Evolutionary conservation across 2,329 filamentous ascomycete genomes (phyloP).

Genomic region (Aspergillus sp.): DNA sequence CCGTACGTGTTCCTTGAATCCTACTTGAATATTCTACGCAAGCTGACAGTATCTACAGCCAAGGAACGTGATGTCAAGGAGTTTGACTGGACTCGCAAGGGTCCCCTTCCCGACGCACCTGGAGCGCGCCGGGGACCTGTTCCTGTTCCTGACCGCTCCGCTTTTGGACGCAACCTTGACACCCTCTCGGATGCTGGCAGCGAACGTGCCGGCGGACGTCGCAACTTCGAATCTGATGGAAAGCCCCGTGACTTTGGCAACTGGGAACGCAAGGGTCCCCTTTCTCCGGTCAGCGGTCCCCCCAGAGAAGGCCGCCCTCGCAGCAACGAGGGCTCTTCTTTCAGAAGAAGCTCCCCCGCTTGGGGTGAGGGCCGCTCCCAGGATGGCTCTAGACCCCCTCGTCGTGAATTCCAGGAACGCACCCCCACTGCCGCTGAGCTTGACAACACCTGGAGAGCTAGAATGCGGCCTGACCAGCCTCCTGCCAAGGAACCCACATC

Average conservation of each 20-base stretch:
- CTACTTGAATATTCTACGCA: neutral
- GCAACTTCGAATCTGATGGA: slow-evolving; percentile 67
- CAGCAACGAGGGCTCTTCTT: slow-evolving; percentile 57
- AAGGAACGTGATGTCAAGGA: slow-evolving; percentile 82
- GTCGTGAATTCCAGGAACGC: slow-evolving; percentile 69
- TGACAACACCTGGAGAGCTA: slow-evolving; percentile 87
- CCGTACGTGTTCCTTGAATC: slow-evolving; percentile 54
- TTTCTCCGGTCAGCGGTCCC: slow-evolving; percentile 63
- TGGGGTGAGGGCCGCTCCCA: slow-evolving; percentile 67
- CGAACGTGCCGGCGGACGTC: slow-evolving; percentile 60
- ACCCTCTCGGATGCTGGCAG: slow-evolving; percentile 51
- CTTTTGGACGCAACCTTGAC: slow-evolving; percentile 53
- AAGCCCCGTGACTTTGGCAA: slow-evolving; percentile 77
- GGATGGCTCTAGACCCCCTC: slow-evolving; percentile 74
- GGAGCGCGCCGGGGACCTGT: slow-evolving; percentile 38
- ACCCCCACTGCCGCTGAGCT: slow-evolving; percentile 82
- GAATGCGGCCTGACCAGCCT: slow-evolving; percentile 81
- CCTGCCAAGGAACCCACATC: slow-evolving; percentile 60
- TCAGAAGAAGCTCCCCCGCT: slow-evolving; percentile 65
- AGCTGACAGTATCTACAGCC: slow-evolving; percentile 53
- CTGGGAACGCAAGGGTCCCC: slow-evolving; percentile 92
- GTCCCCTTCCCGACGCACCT: slow-evolving; percentile 73
- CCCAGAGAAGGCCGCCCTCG: slow-evolving; percentile 54
- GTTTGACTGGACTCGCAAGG: slow-evolving; percentile 90
- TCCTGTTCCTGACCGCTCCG: slow-evolving; percentile 47